Percentiles rank a stretch among this genome's conserved stretches.
Conservation (phyloP, 75 land plant genomes). For the Selaginella tamariscina region DNA sequence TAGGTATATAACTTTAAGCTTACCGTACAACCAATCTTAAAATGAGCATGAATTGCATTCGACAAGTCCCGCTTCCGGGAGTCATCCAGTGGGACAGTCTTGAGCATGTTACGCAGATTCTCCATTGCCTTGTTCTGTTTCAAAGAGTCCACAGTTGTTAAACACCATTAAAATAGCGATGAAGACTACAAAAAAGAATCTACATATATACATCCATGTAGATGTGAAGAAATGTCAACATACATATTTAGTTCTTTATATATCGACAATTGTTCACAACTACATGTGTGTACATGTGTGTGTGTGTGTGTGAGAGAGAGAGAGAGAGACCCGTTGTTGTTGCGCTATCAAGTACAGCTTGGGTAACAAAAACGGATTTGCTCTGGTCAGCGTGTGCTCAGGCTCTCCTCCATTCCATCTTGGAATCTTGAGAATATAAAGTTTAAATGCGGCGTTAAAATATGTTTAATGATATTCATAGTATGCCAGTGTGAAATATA, state of each 20-base stretch:
- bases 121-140: constrained; percentile 50
- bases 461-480: too few species aligned
- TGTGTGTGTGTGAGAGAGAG: neutral
- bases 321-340: constrained; percentile 53
- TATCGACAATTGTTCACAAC: too few species aligned
- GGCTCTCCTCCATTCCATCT: constrained; percentile 52
- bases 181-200: neutral
- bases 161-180: neutral
- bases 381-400: constrained; percentile 41
- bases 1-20: neutral
- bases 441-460: too few species aligned
- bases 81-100: constrained; percentile 64
- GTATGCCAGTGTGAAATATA: too few species aligned
- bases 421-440: constrained; percentile 47
- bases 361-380: constrained; percentile 81
- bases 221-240: neutral
- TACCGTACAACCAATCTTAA: constrained; percentile 98
- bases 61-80: constrained; percentile 59
- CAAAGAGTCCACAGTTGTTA: neutral
- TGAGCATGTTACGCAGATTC: constrained; percentile 47
- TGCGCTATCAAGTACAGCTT: constrained; percentile 64
- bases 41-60: constrained; percentile 68
- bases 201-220: neutral
- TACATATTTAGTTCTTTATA: too few species aligned
- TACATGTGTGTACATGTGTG: neutral